Percentiles rank a stretch among this genome's conserved stretches.
phyloP scores from a whole-genome alignment of 208 protist species.

The Herpetomonas samuelpessoai region DNA sequence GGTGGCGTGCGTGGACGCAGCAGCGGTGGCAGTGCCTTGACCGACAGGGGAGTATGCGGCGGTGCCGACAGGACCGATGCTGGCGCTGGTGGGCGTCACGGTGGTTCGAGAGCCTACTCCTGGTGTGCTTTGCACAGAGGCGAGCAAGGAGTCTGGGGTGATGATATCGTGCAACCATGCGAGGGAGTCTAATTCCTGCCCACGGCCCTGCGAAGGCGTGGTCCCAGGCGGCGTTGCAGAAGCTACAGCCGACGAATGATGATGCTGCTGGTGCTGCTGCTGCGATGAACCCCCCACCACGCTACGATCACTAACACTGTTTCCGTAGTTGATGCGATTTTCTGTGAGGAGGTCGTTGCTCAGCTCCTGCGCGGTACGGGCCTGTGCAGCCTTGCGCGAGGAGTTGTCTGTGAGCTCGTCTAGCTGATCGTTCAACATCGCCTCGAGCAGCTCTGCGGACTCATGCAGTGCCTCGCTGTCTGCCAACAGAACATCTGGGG shows the following conservation, averaged over 20 bases:
- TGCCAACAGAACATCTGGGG: constrained; percentile 22
- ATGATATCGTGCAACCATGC: constrained; percentile 86
- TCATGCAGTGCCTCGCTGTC: constrained; percentile 61
- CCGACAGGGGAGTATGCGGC: neutral
- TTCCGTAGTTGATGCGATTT: constrained; percentile 58
- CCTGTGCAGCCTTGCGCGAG: constrained; percentile 20
- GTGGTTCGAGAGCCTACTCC: neutral
- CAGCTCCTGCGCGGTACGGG: constrained; percentile 23
- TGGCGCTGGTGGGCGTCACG: neutral
- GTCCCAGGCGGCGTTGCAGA: too few species aligned
- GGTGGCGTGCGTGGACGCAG: neutral
- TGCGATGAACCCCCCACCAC: neutral
- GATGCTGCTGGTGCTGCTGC: constrained; percentile 4
- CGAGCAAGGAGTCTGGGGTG: constrained; percentile 40
- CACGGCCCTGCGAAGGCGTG: neutral
- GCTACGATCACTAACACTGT: constrained; percentile 8
- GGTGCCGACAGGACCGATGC: neutral
- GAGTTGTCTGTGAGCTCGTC: constrained; percentile 21
- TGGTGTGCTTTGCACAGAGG: constrained; percentile 9
- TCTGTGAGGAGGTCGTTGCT: constrained; percentile 48
- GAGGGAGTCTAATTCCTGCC: constrained; percentile 52
- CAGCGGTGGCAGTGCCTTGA: neutral
- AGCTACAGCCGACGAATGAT: too few species aligned
- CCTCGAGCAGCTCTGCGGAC: constrained; percentile 72
- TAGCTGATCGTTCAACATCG: constrained; percentile 62